Evolutionary conservation across 1,284 basidiomycete genomes (phyloP).

Genomic region (Afroboletus lepidellus): DNA sequence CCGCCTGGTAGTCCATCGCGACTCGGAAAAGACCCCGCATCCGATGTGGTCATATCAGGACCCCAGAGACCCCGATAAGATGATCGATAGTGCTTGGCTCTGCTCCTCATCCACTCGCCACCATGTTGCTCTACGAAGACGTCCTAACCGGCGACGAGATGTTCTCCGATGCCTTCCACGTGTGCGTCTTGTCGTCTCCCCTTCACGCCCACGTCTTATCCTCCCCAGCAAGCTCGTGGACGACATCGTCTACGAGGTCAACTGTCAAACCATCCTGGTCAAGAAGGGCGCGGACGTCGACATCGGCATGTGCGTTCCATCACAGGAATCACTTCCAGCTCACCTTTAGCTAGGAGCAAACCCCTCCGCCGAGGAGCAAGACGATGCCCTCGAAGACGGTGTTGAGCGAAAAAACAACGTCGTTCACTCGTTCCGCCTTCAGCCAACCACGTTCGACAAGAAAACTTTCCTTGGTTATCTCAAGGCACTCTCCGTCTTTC

Average conservation of each 20-base stretch:
- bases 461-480: slow-evolving; percentile 85
- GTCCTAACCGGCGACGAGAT: slow-evolving; percentile 87
- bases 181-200: slow-evolving; percentile 43
- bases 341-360: slow-evolving; percentile 65
- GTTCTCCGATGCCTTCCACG: slow-evolving; percentile 89
- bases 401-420: slow-evolving; percentile 85
- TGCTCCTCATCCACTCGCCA: slow-evolving; percentile 17
- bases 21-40: slow-evolving; percentile 11
- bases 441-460: slow-evolving; percentile 87
- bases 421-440: slow-evolving; percentile 90
- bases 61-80: slow-evolving; percentile 23
- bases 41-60: not conserved
- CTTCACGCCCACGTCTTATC: not conserved
- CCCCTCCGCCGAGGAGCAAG: slow-evolving; percentile 87
- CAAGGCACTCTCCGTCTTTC: slow-evolving; percentile 54
- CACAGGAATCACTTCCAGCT: slow-evolving; percentile 1
- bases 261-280: slow-evolving; percentile 75
- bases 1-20: slow-evolving; percentile 77
- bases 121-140: slow-evolving; percentile 80
- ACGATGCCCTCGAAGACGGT: slow-evolving; percentile 84
- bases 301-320: slow-evolving; percentile 64
- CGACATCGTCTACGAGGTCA: slow-evolving; percentile 87
- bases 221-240: slow-evolving; percentile 73
- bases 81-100: slow-evolving; percentile 11
- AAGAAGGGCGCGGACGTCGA: slow-evolving; percentile 84